Base-by-base conservation (phyloP, 106 monocot species). In the Acanthochlamys bracteata region DNA sequence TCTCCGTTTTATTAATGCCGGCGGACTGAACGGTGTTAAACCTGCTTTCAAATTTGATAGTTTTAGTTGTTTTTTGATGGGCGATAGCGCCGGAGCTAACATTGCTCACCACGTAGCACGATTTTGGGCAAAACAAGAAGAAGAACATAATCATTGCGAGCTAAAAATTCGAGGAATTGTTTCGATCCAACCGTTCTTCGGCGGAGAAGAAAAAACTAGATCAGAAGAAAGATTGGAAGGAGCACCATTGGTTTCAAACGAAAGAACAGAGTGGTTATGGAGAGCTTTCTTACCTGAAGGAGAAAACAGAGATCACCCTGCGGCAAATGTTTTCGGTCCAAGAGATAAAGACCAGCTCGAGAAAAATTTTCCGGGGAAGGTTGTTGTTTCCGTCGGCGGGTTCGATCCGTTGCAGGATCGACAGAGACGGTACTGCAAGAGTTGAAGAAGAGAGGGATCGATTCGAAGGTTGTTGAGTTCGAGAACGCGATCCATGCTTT, bases 31-130 rank as follows among this genome's bases (percentile, higher is more conserved):
- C 22, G 55, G 55, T 4, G 22, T 19, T 20, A 55, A 55, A 33
- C 24, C 33, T 59, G n/a, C 7, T 53, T 53, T 14, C 52, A 9
- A 11, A 17, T 71, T 62, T 19, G 71, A 80, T 39, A 66, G 72
- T 7, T 65, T 64, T 39, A 49, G 26, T 39, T 55, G 49, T 59
- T 76, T 81, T 65, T 17, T 81, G 4, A 63, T 51, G 42, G 81
- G 81, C 43, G 75, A 69, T 60, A 81, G 81, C 60, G 64, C 76
- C 66, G 76, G 82, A 25, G 82, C 55, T 0, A 82, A 82, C 73
- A 69, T 82, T 47, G 76, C 43, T 11, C 72, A 76, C 76, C 73
- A 73, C 55, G 72, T 73, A 17, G 73, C 81, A 4, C 58, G 40
- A 10, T 24, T 27, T 22, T 57, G 43, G 41, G 19, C 24, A 6